Conservation (phyloP, 2,329 filamentous ascomycete species). For the Fusarium sp. region DNA sequence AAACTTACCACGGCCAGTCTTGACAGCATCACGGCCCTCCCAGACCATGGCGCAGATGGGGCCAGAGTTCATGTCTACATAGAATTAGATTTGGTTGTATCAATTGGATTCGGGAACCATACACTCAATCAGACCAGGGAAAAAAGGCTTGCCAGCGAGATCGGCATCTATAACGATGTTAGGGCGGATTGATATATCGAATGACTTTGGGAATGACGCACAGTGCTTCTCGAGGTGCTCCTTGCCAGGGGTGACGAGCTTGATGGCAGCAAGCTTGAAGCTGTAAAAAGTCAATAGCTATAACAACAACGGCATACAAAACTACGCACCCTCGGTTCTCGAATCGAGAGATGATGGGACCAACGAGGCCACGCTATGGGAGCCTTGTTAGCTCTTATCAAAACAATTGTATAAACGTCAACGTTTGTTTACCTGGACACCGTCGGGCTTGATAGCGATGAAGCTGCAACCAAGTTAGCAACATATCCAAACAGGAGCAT, state of each 20-base stretch:
- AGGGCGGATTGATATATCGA: constrained; percentile 37
- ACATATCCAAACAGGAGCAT: constrained; percentile 32
- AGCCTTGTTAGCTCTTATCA: constrained; percentile 37
- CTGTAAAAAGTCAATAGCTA: constrained; percentile 54
- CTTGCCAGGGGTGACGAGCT: constrained; percentile 88
- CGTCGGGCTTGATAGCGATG: constrained; percentile 99
- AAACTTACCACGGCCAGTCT: constrained; percentile 88
- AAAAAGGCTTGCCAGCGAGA: constrained; percentile 95
- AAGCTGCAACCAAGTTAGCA: constrained; percentile 70
- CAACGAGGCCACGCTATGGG: constrained; percentile 89
- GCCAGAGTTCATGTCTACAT: constrained; percentile 90
- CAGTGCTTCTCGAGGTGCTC: constrained; percentile 98
- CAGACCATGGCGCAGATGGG: constrained; percentile 99
- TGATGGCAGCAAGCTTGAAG: constrained; percentile 99
- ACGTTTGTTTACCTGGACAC: constrained; percentile 82
- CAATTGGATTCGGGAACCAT: constrained; percentile 50
- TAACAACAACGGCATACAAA: constrained; percentile 14
- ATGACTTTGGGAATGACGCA: constrained; percentile 50
- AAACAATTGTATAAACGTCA: not conserved
- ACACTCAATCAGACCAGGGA: constrained; percentile 93
- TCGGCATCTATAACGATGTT: constrained; percentile 72
- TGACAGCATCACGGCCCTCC: constrained; percentile 98
- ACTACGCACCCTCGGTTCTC: constrained; percentile 85
- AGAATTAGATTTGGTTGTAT: constrained; percentile 11
- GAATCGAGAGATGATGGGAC: constrained; percentile 97